Evolutionary conservation across 176 grass and related monocot species (phyloP).

Genomic region (Guadua angustifolia): DNA sequence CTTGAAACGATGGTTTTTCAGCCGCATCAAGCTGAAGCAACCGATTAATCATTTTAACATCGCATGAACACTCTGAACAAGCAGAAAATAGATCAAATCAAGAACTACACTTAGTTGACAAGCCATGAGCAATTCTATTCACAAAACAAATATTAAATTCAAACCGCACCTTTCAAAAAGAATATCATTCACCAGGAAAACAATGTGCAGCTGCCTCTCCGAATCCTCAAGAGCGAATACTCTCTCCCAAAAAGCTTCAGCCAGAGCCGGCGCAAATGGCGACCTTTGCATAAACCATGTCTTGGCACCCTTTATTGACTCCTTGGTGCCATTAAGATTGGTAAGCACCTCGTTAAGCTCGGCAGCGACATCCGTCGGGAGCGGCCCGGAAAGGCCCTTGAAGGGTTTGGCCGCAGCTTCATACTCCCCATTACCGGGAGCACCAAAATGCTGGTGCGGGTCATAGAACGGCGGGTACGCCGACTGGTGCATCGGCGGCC

Average conservation of each 20-base stretch:
- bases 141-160: not conserved
- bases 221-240: slow-evolving; percentile 84
- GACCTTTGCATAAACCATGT: slow-evolving; percentile 89
- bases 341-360: slow-evolving; percentile 71
- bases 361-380: slow-evolving; percentile 79
- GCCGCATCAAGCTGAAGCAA: not conserved
- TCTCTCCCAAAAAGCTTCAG: slow-evolving; percentile 81
- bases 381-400: slow-evolving; percentile 70
- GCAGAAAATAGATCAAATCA: not conserved
- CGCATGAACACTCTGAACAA: not conserved
- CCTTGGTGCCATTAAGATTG: slow-evolving; percentile 90
- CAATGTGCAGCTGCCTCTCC: slow-evolving; percentile 89
- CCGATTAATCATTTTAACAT: not conserved
- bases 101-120: not conserved
- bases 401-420: slow-evolving; percentile 60
- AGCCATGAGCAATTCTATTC: not conserved
- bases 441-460: slow-evolving; percentile 64
- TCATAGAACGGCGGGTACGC: slow-evolving; percentile 74
- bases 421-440: slow-evolving; percentile 58
- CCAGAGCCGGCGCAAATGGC: slow-evolving; percentile 71
- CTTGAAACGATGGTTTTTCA: not conserved
- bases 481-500: slow-evolving; percentile 60
- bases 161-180: slow-evolving; percentile 85
- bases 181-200: slow-evolving; percentile 96
- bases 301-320: slow-evolving; percentile 96